These are phyloP conservation scores for Paxillus rubicundulus DNA, from an alignment of 768 basidiomycete genomes.

Conservation along the genomic window DNA sequence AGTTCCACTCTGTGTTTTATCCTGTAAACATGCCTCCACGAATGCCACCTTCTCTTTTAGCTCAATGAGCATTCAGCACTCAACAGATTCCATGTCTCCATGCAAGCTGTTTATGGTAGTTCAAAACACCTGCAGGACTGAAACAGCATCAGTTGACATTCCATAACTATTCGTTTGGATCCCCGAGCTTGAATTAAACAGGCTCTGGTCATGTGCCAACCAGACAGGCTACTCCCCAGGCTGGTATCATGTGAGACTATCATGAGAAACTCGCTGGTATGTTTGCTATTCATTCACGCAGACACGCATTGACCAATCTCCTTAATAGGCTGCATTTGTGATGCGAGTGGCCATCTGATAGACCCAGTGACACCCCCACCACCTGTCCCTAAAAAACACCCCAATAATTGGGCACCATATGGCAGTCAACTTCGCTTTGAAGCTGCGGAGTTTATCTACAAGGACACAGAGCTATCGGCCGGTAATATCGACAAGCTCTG, in stretches of 20 bases:
- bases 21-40: no score
- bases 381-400: not conserved
- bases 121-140: not conserved
- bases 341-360: not conserved
- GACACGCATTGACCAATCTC: not conserved
- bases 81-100: not conserved
- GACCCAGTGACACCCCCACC: not conserved
- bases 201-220: no score
- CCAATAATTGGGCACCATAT: slow-evolving; percentile 1
- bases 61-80: not conserved
- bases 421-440: not conserved
- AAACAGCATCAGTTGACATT: not conserved
- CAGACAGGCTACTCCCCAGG: not conserved
- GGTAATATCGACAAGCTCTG: not conserved
- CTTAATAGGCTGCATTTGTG: not conserved
- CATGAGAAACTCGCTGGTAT: not conserved
- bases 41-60: not conserved
- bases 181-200: no score
- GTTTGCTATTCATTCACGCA: not conserved
- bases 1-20: no score
- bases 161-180: not conserved
- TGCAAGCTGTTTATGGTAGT: slow-evolving; percentile 1
- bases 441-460: not conserved
- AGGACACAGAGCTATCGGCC: not conserved
- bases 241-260: not conserved